These are phyloP conservation scores for Pseudogymnoascus sp. DNA, from an alignment of 2,329 filamentous ascomycete species.

Conservation along the genomic window DNA sequence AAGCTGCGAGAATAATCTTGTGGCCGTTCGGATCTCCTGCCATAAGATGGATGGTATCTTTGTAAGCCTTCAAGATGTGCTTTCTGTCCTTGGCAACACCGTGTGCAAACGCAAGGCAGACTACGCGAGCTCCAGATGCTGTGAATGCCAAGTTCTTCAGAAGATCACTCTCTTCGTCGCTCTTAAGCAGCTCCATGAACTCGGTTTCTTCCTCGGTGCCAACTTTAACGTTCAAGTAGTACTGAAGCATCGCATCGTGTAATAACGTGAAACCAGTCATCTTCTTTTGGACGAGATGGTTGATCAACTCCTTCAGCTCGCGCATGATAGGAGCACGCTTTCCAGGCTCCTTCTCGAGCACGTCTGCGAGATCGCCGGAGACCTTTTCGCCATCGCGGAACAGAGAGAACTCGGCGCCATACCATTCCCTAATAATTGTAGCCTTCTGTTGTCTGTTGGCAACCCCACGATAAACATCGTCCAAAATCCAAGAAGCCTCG, in stretches of 20 bases:
- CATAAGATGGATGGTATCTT: constrained; percentile 81
- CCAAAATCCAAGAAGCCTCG: constrained; percentile 94
- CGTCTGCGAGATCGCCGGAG: constrained; percentile 59
- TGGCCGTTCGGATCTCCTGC: constrained; percentile 74
- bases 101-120: constrained; percentile 74
- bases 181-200: constrained; percentile 84
- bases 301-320: constrained; percentile 78
- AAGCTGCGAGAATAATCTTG: constrained; percentile 73
- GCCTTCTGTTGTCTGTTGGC: constrained; percentile 83
- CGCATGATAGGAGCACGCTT: constrained; percentile 85
- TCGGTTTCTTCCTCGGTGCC: constrained; percentile 78
- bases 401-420: constrained; percentile 85
- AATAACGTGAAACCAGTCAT: constrained; percentile 95
- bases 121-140: constrained; percentile 73
- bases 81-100: constrained; percentile 90
- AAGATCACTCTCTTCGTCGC: constrained; percentile 82
- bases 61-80: constrained; percentile 78
- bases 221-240: constrained; percentile 72
- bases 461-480: constrained; percentile 88
- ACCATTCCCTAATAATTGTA: constrained; percentile 85
- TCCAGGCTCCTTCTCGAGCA: constrained; percentile 70
- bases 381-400: constrained; percentile 53
- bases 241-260: constrained; percentile 97
- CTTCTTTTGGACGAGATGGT: constrained; percentile 90
- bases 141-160: constrained; percentile 97